Evolutionary conservation across 164 flowering plant genomes (phyloP).

Genomic region (Houttuynia cordata): DNA sequence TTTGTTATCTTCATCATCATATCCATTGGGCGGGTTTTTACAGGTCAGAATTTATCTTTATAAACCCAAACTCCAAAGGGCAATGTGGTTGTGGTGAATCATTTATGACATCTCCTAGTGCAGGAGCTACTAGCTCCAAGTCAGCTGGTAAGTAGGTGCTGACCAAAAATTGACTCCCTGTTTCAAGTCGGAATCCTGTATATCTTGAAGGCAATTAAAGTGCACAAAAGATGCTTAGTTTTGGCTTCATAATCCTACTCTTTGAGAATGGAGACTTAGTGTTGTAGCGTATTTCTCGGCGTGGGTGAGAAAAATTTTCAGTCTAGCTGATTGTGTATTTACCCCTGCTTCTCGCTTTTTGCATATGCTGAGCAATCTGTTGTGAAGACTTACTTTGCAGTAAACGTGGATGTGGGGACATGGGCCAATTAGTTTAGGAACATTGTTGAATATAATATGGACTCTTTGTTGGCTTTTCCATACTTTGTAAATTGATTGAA

Average conservation of each 20-base stretch:
- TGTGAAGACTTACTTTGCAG: too few relatives aligned
- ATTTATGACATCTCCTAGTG: conserved; percentile 49
- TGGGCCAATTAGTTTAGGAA: too few relatives aligned
- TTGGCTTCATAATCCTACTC: background rate
- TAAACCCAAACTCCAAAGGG: conserved; percentile 78
- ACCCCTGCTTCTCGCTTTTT: too few relatives aligned
- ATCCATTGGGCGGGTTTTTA: background rate
- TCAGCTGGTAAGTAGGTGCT: background rate
- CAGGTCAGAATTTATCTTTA: conserved; percentile 85
- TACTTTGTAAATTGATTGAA: too few relatives aligned
- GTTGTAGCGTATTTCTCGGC: background rate
- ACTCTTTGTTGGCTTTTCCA: too few relatives aligned
- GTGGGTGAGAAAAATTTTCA: too few relatives aligned
- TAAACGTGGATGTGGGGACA: too few relatives aligned
- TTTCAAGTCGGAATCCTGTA: background rate
- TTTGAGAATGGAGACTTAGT: background rate
- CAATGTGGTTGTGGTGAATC: conserved; percentile 90
- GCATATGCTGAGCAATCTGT: too few relatives aligned
- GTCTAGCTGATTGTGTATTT: too few relatives aligned
- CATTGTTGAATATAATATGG: too few relatives aligned
- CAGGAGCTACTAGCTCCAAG: conserved; percentile 4
- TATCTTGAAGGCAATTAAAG: background rate
- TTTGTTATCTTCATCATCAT: background rate
- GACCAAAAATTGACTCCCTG: background rate
- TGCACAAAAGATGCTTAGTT: background rate